Conservation (phyloP, 352 stramenopile genomes). For the Plasmopara halstedii region DNA sequence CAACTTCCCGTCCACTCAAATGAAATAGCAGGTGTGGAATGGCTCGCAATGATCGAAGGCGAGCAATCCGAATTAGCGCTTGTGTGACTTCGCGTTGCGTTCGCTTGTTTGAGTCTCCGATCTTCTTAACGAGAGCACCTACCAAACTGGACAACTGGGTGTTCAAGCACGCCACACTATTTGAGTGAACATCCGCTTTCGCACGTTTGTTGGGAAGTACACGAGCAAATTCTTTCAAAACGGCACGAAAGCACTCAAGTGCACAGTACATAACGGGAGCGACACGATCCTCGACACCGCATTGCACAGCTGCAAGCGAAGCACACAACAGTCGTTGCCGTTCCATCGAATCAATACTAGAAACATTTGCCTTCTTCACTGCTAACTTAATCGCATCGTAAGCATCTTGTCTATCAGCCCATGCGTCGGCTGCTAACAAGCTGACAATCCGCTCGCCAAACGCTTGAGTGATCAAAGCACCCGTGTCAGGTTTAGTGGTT, state of each 20-base stretch:
- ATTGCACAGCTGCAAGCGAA: conserved; percentile 53
- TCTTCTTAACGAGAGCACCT: conserved; percentile 45
- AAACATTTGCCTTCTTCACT: conserved; percentile 58
- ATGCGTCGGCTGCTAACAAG: conserved; percentile 60
- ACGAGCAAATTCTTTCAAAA: conserved; percentile 60
- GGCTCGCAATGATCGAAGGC: conserved; percentile 49
- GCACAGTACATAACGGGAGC: conserved; percentile 78
- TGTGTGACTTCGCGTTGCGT: conserved; percentile 64
- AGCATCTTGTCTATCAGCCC: conserved; percentile 72
- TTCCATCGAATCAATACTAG: conserved; percentile 18
- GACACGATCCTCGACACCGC: conserved; percentile 67
- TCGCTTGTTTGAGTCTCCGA: conserved; percentile 76
- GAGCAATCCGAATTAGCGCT: conserved; percentile 50
- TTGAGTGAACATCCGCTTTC: conserved; percentile 27
- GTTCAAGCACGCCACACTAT: conserved; percentile 30
- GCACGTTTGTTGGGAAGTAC: conserved; percentile 28
- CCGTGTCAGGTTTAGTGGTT: conserved; percentile 34
- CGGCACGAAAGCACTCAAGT: conserved; percentile 53
- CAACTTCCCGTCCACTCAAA: conserved; percentile 50
- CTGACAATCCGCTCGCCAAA: conserved; percentile 68
- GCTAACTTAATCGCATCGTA: conserved; percentile 63
- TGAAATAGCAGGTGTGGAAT: conserved; percentile 55
- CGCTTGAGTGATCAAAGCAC: conserved; percentile 53
- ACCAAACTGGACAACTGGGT: conserved; percentile 48
- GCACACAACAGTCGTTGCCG: conserved; percentile 58